Evolutionary conservation across 257 asterid genomes (phyloP).

Genomic region (Oldenlandia corymbosa): DNA sequence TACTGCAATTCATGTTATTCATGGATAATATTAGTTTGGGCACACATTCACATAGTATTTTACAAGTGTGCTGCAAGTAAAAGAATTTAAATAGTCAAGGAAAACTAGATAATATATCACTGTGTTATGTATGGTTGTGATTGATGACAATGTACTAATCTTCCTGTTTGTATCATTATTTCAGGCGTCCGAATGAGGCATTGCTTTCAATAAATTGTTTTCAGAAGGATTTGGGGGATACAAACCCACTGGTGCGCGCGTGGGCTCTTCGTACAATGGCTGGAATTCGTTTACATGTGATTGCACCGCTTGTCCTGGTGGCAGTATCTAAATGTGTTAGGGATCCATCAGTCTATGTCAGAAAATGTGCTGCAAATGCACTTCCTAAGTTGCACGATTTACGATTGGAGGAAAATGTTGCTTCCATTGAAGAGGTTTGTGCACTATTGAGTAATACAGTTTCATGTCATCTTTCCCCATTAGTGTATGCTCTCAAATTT

Average conservation of each 20-base stretch:
- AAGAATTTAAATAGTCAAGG: background rate
- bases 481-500: background rate
- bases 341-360: conserved; percentile 93
- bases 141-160: background rate
- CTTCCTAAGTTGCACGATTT: conserved; percentile 88
- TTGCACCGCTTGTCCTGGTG: conserved; percentile 73
- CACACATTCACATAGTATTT: background rate
- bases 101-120: background rate
- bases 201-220: conserved; percentile 86
- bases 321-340: conserved; percentile 89
- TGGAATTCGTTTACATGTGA: conserved; percentile 85
- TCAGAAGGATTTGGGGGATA: conserved; percentile 95
- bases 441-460: background rate
- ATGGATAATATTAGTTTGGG: background rate
- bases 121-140: conserved; percentile 1
- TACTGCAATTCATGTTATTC: conserved; percentile 9
- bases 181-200: conserved; percentile 87
- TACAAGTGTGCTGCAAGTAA: too few relatives aligned
- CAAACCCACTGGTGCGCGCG: conserved; percentile 90
- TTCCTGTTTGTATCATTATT: background rate
- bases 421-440: conserved; percentile 74
- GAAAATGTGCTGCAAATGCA: conserved; percentile 95
- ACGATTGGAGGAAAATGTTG: conserved; percentile 72
- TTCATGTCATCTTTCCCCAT: background rate
- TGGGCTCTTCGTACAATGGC: conserved; percentile 98